Conservation (phyloP, 805 yeast species). For the Jamesozyma jinghongensis region DNA sequence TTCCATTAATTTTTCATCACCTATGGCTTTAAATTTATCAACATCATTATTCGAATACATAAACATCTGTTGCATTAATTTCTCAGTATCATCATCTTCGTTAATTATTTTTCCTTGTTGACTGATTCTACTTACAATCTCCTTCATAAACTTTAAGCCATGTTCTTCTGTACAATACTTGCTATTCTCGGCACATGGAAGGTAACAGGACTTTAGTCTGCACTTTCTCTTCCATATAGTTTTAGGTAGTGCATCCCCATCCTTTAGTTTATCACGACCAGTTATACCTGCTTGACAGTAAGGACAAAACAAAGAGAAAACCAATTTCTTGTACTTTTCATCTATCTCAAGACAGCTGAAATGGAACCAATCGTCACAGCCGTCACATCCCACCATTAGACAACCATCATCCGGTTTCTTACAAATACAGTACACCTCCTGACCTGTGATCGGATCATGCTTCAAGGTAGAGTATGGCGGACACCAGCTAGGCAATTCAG, state of each 20-base stretch:
- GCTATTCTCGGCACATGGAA: conserved; percentile 32
- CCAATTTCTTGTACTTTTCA: conserved; percentile 41
- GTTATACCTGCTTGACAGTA: conserved; percentile 46
- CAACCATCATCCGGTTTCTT: conserved; percentile 69
- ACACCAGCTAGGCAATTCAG: conserved; percentile 24
- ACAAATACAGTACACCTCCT: conserved; percentile 69
- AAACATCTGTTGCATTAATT: conserved; percentile 12
- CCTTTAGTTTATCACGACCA: conserved; percentile 18
- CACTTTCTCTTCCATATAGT: conserved; percentile 75
- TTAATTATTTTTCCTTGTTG: neutral
- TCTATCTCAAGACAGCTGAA: conserved; percentile 64
- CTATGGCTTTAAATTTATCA: conserved; percentile 15
- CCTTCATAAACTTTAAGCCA: conserved; percentile 35
- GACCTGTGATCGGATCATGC: conserved; percentile 30
- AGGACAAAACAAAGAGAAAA: conserved; percentile 62
- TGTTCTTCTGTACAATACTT: conserved; percentile 74
- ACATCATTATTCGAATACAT: conserved; percentile 2
- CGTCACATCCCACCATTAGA: conserved; percentile 90
- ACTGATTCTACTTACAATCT: conserved; percentile 3
- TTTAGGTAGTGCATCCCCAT: conserved; percentile 29
- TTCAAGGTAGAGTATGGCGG: conserved; percentile 22
- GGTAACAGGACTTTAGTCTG: conserved; percentile 45
- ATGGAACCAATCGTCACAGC: conserved; percentile 94
- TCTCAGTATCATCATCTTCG: conserved; percentile 4
- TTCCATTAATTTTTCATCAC: conserved; percentile 14